Conservation (phyloP, 495 filamentous ascomycete species). For the Letharia columbiana region DNA sequence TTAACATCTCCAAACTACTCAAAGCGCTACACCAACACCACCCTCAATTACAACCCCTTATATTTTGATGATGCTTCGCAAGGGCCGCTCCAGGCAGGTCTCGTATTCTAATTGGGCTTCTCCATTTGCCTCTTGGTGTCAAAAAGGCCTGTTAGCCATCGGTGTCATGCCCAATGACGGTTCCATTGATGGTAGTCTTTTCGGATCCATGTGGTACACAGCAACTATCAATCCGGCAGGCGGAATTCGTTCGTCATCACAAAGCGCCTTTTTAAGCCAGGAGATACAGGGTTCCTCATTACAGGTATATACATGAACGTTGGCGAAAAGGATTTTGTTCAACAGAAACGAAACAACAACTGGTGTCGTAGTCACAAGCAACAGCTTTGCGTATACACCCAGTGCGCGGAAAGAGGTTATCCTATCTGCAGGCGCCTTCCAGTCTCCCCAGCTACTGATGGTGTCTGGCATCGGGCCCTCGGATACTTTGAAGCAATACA, state of each 20-base stretch:
- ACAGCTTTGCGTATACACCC: neutral
- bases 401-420: slow-evolving; percentile 45
- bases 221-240: slow-evolving; percentile 25
- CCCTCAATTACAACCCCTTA: slow-evolving; percentile 26
- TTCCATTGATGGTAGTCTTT: slow-evolving; percentile 32
- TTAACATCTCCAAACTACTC: slow-evolving; percentile 26
- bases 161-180: slow-evolving; percentile 30
- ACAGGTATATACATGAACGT: slow-evolving; percentile 10
- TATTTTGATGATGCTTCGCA: slow-evolving; percentile 23
- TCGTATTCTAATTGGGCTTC: slow-evolving; percentile 30
- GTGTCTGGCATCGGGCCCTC: slow-evolving; percentile 52
- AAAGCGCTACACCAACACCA: slow-evolving; percentile 19
- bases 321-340: slow-evolving; percentile 21
- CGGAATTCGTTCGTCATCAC: slow-evolving; percentile 21
- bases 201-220: slow-evolving; percentile 22
- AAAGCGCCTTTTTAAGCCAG: slow-evolving; percentile 29
- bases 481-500: slow-evolving; percentile 26
- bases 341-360: slow-evolving; percentile 8
- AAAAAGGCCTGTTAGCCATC: slow-evolving; percentile 28
- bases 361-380: slow-evolving; percentile 22
- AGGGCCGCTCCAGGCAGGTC: slow-evolving; percentile 33
- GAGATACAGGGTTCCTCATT: slow-evolving; percentile 20
- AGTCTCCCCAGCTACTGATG: slow-evolving; percentile 51
- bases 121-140: slow-evolving; percentile 32
- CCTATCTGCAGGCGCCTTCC: slow-evolving; percentile 48